phyloP scores from a whole-genome alignment of 345 rosid species.

The Rhizophora mangle region DNA sequence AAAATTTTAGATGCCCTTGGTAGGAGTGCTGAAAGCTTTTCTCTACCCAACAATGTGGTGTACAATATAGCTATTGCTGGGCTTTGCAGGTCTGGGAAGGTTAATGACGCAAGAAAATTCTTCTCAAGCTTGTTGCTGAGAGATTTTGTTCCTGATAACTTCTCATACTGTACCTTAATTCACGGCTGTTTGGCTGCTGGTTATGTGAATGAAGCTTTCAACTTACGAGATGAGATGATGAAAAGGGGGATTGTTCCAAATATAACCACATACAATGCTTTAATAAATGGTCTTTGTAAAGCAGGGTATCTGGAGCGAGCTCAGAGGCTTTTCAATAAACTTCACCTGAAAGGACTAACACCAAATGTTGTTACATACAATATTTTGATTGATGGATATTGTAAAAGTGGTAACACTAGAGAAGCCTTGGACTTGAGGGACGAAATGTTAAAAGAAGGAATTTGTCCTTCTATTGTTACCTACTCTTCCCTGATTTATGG shows the following conservation, averaged over 20 bases:
- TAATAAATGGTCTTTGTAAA: constrained; percentile 62
- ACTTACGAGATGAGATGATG: constrained; percentile 64
- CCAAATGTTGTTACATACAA: constrained; percentile 55
- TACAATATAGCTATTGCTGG: constrained; percentile 69
- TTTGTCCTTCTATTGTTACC: constrained; percentile 35
- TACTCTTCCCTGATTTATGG: constrained; percentile 36
- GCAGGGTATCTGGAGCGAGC: constrained; percentile 54
- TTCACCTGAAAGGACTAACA: constrained; percentile 47
- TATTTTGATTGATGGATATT: constrained; percentile 47
- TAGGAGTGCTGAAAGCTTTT: constrained; percentile 34
- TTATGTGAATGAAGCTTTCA: constrained; percentile 62
- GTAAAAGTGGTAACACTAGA: constrained; percentile 38
- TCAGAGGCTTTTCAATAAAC: constrained; percentile 54
- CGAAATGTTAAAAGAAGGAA: constrained; percentile 47
- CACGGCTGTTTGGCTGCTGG: constrained; percentile 59
- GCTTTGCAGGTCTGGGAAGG: constrained; percentile 62
- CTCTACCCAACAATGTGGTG: constrained; percentile 51
- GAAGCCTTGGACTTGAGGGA: constrained; percentile 51
- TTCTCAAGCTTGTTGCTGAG: constrained; percentile 42
- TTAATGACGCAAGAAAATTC: constrained; percentile 50
- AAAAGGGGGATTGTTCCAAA: constrained; percentile 50
- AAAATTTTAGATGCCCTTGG: constrained; percentile 45
- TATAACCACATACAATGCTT: constrained; percentile 58
- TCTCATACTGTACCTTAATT: constrained; percentile 57
- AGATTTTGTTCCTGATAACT: constrained; percentile 59